These are phyloP conservation scores for Proteromonas lacertae DNA, from an alignment of 352 stramenopile species.

Conservation along the genomic window DNA sequence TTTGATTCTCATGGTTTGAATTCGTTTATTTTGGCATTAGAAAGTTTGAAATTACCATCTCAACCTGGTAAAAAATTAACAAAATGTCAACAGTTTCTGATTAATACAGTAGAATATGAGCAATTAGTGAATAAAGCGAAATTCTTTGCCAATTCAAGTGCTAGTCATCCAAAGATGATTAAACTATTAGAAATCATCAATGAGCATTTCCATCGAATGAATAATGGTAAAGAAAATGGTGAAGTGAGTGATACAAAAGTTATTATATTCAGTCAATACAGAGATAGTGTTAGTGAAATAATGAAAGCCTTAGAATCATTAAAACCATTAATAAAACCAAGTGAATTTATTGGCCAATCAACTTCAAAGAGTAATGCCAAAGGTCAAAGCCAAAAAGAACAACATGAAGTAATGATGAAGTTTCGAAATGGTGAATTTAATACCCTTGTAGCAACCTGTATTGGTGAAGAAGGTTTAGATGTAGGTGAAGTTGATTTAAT, in stretches of 20 bases:
- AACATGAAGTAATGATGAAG: conserved; percentile 61
- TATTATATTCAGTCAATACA: conserved; percentile 90
- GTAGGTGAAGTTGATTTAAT: conserved; percentile 66
- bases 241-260: conserved; percentile 39
- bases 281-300: conserved; percentile 68
- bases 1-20: too few relatives aligned
- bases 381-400: conserved; percentile 60
- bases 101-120: too few relatives aligned
- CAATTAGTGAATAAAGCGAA: too few relatives aligned
- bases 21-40: too few relatives aligned
- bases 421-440: conserved; percentile 49
- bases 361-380: conserved; percentile 9
- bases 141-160: too few relatives aligned
- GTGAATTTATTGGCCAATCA: not conserved
- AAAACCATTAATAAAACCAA: not conserved
- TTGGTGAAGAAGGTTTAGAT: conserved; percentile 69
- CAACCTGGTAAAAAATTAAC: too few relatives aligned
- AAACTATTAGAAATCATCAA: not conserved
- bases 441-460: conserved; percentile 62
- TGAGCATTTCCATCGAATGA: not conserved
- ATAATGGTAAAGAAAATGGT: too few relatives aligned
- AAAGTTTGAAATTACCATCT: too few relatives aligned
- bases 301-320: conserved; percentile 14
- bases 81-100: too few relatives aligned
- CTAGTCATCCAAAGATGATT: not conserved